A percentile compares a stretch with the other conserved stretches of the same genome.
Conservation (phyloP, 169 alveolate genomes). For the Plasmodium gonderi region DNA sequence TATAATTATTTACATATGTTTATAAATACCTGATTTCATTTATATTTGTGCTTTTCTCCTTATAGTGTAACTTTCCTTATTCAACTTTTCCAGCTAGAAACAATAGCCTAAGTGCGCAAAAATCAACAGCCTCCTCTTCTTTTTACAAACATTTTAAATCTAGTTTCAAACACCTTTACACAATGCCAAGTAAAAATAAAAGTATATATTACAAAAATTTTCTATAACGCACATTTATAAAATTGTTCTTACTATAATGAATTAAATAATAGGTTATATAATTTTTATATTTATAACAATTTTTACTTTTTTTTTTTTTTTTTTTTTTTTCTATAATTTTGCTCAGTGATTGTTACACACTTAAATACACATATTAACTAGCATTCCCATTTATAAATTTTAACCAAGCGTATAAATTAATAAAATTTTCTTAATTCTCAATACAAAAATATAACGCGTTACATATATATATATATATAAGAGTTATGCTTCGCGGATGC, state of each 20-base stretch:
- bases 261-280: not conserved
- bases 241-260: not conserved
- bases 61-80: not conserved
- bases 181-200: not conserved
- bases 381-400: not conserved
- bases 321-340: conserved; percentile 14
- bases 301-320: conserved; percentile 3
- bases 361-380: not conserved
- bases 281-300: not conserved
- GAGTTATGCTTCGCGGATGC: not conserved
- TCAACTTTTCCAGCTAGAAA: not conserved
- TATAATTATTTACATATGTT: not conserved
- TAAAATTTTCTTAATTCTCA: not conserved
- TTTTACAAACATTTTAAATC: not conserved
- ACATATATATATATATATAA: not conserved
- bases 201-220: not conserved
- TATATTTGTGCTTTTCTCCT: not conserved
- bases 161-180: not conserved
- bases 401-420: not conserved
- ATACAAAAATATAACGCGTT: not conserved
- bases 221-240: not conserved
- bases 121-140: not conserved
- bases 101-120: not conserved
- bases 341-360: not conserved
- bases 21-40: not conserved